Evolutionary conservation across 139 green algal genomes (phyloP).

Genomic region (Yamagishiella unicocca): DNA sequence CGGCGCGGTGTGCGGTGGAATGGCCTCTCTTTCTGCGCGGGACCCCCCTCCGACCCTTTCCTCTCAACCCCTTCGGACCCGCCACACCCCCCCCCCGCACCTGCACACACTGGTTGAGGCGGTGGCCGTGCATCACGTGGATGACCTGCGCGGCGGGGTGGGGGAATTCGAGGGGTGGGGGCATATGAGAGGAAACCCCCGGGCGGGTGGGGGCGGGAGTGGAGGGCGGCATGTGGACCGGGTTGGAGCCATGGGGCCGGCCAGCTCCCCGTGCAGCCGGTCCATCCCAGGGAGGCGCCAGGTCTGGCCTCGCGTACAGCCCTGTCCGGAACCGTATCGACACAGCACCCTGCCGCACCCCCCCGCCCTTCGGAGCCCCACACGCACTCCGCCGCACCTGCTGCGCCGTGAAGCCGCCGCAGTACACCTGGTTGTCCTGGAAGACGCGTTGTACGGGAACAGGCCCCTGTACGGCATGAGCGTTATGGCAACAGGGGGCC

Average conservation of each 20-base stretch:
- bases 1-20: too few species aligned
- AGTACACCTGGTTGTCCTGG: constrained; percentile 58
- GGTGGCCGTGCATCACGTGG: constrained; percentile 61
- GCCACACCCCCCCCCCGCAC: constrained; percentile 11
- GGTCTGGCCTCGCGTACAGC: too few species aligned
- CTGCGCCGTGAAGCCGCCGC: constrained; percentile 52
- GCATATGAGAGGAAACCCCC: neutral
- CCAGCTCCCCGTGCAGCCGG: too few species aligned
- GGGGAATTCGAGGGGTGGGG: neutral
- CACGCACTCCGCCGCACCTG: constrained; percentile 23
- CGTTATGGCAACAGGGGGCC: neutral
- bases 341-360: too few species aligned
- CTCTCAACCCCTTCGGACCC: too few species aligned
- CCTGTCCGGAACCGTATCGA: too few species aligned
- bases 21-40: too few species aligned
- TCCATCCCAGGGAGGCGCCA: too few species aligned
- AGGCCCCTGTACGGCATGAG: neutral
- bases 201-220: neutral
- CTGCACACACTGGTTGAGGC: constrained; percentile 42
- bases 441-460: constrained; percentile 55
- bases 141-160: constrained; percentile 49
- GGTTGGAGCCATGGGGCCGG: too few species aligned
- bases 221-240: too few species aligned
- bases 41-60: too few species aligned
- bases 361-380: too few species aligned